Base-by-base conservation (phyloP, 352 stramenopile genomes). In the Phytophthora sp. region DNA sequence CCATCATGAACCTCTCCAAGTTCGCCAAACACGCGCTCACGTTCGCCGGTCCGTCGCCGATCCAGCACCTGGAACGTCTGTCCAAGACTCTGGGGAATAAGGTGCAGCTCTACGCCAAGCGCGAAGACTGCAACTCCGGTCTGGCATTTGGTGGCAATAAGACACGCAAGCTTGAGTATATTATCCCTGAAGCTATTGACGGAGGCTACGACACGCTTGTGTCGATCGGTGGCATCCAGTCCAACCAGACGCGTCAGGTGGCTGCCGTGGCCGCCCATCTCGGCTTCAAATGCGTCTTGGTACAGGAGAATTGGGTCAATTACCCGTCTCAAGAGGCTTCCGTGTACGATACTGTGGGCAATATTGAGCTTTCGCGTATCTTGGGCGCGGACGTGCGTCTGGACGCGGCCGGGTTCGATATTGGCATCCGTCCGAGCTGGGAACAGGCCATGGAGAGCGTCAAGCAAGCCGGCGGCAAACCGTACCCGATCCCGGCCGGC, bases 241-340 rank as follows among this genome's bases (percentile, higher is more conserved):
- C 69, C 21, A 77, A 77, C 65, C 69, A 77, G 44, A 77, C 69
- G 20, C 69, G 69, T 23, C 69, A 77, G 20, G 69, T 77, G 23
- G 69, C 69, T 15, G 69, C 69, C 1, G 69, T 77, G 18, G 69
- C 69, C 11, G 69, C 69, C 0, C 69, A 77, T 27, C 64, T 77
- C 21, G 69, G 69, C 18, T 77, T 77, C 50, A 77, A 77, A 42
- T 77, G 69, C 49, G 69, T 77, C 4, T 47, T 77, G 56, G 69
- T 77, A 11, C 69, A 77, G 42, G 69, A 77, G 51, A 77, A 71
- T 46, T 77, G 69, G 69, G 69, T 77, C 54, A 77, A 77, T 45
- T 77, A 77, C 39, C 69, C 69, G 23, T 36, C 50, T 0, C 54
- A 74, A 24, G 69, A 77, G 23, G 59, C 64, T 12, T 5, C 44